phyloP scores from a whole-genome alignment of 768 basidiomycete genomes.

The Pisolithus orientalis region DNA sequence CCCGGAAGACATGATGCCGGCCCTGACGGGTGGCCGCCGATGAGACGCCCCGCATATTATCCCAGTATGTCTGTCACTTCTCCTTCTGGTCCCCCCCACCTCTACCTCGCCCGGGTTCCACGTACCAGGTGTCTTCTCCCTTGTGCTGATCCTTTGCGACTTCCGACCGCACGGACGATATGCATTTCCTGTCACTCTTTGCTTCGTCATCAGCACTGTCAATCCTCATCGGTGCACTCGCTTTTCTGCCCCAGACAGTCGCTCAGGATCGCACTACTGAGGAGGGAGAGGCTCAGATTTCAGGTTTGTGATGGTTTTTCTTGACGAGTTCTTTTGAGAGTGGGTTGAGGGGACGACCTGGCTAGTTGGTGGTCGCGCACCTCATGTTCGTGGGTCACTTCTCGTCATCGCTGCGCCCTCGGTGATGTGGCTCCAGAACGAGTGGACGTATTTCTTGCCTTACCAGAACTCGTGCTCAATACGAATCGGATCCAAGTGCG shows the following conservation, averaged over 20 bases:
- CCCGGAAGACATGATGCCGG: too few relatives aligned
- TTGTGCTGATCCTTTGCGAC: neutral
- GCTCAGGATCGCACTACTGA: conserved; percentile 26
- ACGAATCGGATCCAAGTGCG: too few relatives aligned
- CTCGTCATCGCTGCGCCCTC: too few relatives aligned
- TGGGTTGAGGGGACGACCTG: too few relatives aligned
- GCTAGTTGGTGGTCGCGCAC: too few relatives aligned
- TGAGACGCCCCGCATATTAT: too few relatives aligned
- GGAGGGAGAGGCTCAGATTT: conserved; percentile 26
- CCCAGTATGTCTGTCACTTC: neutral
- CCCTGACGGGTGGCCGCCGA: too few relatives aligned
- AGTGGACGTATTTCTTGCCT: too few relatives aligned
- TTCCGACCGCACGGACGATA: neutral
- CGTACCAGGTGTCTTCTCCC: neutral
- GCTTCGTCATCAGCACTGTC: neutral
- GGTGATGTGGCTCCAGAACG: too few relatives aligned
- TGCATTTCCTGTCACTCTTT: conserved; percentile 4
- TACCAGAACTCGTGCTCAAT: too few relatives aligned
- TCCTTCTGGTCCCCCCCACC: neutral
- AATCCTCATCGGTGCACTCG: neutral
- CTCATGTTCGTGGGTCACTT: too few relatives aligned
- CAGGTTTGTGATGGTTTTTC: conserved; percentile 19
- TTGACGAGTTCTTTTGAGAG: neutral
- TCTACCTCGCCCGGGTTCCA: neutral
- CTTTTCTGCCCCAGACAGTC: neutral